These are phyloP conservation scores for Collybia nuda DNA, from an alignment of 768 basidiomycete species.

Conservation along the genomic window DNA sequence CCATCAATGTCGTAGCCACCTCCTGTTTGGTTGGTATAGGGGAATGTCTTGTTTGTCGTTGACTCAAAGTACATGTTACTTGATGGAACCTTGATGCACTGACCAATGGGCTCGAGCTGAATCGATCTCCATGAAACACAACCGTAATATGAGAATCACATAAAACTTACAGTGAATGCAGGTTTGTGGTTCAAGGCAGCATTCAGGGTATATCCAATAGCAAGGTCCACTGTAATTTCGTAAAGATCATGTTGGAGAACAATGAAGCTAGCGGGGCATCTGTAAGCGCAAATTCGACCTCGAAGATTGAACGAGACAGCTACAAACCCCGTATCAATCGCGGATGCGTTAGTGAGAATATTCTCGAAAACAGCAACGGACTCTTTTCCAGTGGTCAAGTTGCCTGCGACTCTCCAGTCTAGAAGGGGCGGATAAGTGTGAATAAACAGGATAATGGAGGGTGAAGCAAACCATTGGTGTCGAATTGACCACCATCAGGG, in stretches of 20 bases:
- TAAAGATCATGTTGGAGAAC: constrained; percentile 89
- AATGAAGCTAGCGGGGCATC: constrained; percentile 58
- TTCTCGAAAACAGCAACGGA: constrained; percentile 68
- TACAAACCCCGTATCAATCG: constrained; percentile 56
- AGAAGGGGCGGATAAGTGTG: constrained; percentile 2
- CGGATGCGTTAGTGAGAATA: constrained; percentile 71
- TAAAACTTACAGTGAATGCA: constrained; percentile 53
- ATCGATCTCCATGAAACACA: neutral
- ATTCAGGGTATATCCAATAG: constrained; percentile 82
- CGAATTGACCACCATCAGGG: constrained; percentile 54
- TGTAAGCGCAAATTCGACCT: neutral
- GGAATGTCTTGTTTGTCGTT: constrained; percentile 69
- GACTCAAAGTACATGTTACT: constrained; percentile 84
- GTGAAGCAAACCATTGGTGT: constrained; percentile 63
- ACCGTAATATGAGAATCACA: neutral
- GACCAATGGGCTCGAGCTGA: constrained; percentile 73
- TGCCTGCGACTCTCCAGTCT: constrained; percentile 90
- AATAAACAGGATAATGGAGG: neutral
- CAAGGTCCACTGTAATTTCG: constrained; percentile 85
- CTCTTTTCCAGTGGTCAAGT: constrained; percentile 61
- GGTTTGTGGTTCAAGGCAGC: constrained; percentile 69
- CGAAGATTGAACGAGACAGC: neutral
- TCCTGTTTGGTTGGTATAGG: constrained; percentile 40
- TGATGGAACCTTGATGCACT: constrained; percentile 65
- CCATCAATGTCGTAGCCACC: constrained; percentile 37